Base-by-base conservation (phyloP, 768 basidiomycete species). In the Mycena amicta region DNA sequence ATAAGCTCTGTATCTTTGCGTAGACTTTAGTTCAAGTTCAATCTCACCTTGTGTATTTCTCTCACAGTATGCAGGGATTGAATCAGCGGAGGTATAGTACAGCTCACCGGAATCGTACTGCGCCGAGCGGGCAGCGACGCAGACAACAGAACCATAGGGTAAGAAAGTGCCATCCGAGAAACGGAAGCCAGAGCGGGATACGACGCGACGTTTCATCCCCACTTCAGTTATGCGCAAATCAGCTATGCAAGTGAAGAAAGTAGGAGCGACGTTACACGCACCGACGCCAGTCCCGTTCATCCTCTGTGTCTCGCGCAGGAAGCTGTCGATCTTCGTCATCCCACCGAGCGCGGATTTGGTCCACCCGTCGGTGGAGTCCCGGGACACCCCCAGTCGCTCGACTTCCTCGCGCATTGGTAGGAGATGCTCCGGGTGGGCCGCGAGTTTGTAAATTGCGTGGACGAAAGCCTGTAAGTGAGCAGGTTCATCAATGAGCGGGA, bases 311-410 rank as follows among this genome's bases (percentile, higher is more conserved):
- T 82, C 80, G 51, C 75, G 77, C 45, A 81, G 25, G 65, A 81
- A 79, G 61, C 80, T 81, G 63, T 83, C 80, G 18, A 80, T 39
- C 56, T 74, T 74, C 43, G 54, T 63, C 77, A 81, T 77, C 53
- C 69, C 68, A 29, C 68, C 69, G 55, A 80, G 63, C 0, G 75
- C 72, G 15, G 66, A 65, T 63, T 81, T 83, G 2, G 72, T 71
- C 78, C 79, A 81, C 26, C 75, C 75, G 4, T 76, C 59, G n/a
- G n/a, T n/a, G n/a, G n/a, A n/a, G 33, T 37, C 71, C 65, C 1
- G 39, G 39, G 5, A 76, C 65, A 2, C 67, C 60, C 4, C 46
- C n/a, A n/a, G n/a, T n/a, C n/a, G n/a, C 49, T 74, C 74, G 1
- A 70, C 67, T 59, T 77, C 77, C 33, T 74, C 65, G 2, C 75